Conservation (phyloP, 305 asterid species). For the Salvia sclarea region DNA sequence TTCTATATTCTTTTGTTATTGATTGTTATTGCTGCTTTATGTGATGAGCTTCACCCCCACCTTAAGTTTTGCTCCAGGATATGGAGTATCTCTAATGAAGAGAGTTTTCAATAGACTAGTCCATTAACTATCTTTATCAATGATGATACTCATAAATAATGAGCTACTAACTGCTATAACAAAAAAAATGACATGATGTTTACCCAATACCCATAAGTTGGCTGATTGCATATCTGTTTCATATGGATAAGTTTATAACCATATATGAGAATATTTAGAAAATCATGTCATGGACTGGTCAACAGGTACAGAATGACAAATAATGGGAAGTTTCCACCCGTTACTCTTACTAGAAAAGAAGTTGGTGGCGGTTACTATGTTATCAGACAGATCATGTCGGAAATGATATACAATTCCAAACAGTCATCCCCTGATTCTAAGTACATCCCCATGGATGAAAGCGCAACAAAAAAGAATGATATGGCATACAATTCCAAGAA, state of each 20-base stretch:
- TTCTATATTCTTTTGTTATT: neutral
- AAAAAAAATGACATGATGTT: neutral
- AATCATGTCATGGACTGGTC: constrained; percentile 24
- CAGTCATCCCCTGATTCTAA: constrained; percentile 32
- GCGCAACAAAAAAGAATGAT: constrained; percentile 27
- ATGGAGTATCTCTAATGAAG: neutral
- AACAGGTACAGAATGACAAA: constrained; percentile 70
- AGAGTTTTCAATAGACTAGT: neutral
- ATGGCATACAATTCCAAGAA: neutral
- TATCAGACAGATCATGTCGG: constrained; percentile 54
- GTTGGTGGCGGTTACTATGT: constrained; percentile 67
- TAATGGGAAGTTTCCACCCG: constrained; percentile 78
- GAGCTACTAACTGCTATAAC: neutral
- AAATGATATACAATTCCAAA: constrained; percentile 50
- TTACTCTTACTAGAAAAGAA: constrained; percentile 37
- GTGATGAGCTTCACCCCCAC: neutral
- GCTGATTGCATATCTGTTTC: neutral
- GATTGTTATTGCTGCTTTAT: neutral
- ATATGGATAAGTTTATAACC: neutral
- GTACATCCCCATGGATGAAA: constrained; percentile 26
- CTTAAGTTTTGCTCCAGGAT: neutral
- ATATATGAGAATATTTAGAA: constrained; percentile 7
- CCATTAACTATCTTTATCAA: neutral
- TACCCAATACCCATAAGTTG: neutral
- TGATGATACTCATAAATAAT: neutral